phyloP scores from a whole-genome alignment of 2,329 filamentous ascomycete genomes.

The Didymella keratinophila region DNA sequence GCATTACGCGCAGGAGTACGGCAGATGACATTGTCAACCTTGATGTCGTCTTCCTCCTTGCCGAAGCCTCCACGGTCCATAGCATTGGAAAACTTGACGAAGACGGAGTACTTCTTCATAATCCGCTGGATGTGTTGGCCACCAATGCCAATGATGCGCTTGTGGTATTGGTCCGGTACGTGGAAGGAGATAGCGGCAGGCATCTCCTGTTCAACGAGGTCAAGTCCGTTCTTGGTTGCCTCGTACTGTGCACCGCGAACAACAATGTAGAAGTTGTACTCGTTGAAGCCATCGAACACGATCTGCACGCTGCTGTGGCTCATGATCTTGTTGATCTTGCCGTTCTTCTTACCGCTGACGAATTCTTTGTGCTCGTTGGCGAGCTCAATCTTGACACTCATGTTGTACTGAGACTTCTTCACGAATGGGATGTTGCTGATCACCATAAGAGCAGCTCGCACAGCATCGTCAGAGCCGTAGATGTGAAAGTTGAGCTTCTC shows the following conservation, averaged over 20 bases:
- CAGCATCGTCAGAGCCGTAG: constrained; percentile 93
- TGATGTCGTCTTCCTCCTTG: constrained; percentile 96
- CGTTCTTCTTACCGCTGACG: constrained; percentile 99
- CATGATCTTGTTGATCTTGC: constrained; percentile 99
- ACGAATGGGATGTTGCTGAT: constrained; percentile 92
- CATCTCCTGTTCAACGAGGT: constrained; percentile 98
- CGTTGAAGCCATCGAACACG: constrained; percentile 98
- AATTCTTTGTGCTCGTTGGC: constrained; percentile 99
- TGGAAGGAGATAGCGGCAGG: constrained; percentile 99
- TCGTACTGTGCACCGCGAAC: constrained; percentile 93
- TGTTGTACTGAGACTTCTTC: constrained; percentile 85
- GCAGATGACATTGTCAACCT: constrained; percentile 98
- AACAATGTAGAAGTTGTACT: constrained; percentile 99
- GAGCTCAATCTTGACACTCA: constrained; percentile 97
- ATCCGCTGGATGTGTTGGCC: constrained; percentile 99
- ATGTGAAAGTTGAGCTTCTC: constrained; percentile 94
- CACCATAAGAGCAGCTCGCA: constrained; percentile 93
- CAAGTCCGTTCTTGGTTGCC: constrained; percentile 89
- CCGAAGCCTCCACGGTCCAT: constrained; percentile 96
- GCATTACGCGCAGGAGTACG: constrained; percentile 96
- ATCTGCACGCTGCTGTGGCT: constrained; percentile 99
- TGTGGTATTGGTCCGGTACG: constrained; percentile 98
- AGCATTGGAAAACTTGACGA: constrained; percentile 98
- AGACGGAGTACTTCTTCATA: constrained; percentile 99
- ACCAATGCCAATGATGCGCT: constrained; percentile 98